A percentile compares a stretch with the other conserved stretches of the same genome.
Conservation (phyloP, 2,329 filamentous ascomycete species). For the Pezicula carpinea region DNA sequence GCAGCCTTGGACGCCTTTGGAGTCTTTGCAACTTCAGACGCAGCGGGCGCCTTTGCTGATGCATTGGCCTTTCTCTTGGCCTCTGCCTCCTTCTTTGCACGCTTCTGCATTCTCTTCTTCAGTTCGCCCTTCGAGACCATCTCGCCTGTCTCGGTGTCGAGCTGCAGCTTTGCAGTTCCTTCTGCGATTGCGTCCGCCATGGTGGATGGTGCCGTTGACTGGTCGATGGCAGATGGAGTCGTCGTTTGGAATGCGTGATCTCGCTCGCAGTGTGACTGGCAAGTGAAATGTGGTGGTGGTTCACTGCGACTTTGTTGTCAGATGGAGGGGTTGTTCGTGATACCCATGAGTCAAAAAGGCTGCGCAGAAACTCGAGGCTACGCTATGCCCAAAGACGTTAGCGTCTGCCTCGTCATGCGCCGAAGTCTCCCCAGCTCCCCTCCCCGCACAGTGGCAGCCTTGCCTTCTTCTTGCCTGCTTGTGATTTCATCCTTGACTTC, state of each 20-base stretch:
- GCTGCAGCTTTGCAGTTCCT: conserved; percentile 51
- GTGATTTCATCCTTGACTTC: background rate
- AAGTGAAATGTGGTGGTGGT: background rate
- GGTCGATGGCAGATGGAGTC: background rate
- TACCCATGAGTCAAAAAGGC: too few species aligned
- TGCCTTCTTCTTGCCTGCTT: background rate
- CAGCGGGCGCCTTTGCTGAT: conserved; percentile 28
- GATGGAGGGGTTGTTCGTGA: too few species aligned
- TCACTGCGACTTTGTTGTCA: too few species aligned
- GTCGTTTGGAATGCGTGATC: background rate
- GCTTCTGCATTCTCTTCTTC: conserved; percentile 56
- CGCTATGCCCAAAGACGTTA: background rate
- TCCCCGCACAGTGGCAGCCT: background rate
- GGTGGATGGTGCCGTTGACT: conserved; percentile 7
- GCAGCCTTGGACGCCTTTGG: conserved; percentile 17
- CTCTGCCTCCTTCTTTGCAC: conserved; percentile 50
- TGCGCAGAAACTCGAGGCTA: too few species aligned
- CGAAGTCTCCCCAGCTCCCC: background rate
- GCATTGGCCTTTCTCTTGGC: conserved; percentile 47
- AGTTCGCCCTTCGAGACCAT: conserved; percentile 61
- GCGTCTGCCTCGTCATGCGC: too few species aligned
- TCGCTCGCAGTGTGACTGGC: too few species aligned
- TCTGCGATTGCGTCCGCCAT: conserved; percentile 43
- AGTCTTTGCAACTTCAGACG: conserved; percentile 18
- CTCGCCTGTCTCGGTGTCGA: conserved; percentile 61